phyloP scores from a whole-genome alignment of 2,329 filamentous ascomycete genomes.

The Drechslera avenae region DNA sequence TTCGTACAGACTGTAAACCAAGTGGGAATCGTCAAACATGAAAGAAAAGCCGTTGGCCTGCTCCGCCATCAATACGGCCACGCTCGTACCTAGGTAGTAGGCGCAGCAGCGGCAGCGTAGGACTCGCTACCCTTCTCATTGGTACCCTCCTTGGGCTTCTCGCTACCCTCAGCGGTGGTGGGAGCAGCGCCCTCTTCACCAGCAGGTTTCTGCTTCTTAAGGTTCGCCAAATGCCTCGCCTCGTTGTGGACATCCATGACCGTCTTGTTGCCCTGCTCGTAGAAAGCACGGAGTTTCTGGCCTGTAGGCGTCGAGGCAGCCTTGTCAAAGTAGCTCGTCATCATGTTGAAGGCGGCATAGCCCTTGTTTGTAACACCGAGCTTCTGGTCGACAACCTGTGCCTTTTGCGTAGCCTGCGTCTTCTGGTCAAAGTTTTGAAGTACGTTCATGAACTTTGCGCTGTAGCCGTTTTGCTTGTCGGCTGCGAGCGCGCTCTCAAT shows the following conservation, averaged over 20 bases:
- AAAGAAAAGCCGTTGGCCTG: not conserved
- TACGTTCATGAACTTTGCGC: slow-evolving; percentile 75
- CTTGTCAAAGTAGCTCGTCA: slow-evolving; percentile 94
- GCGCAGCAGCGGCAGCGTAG: slow-evolving; percentile 18
- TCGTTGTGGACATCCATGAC: slow-evolving; percentile 93
- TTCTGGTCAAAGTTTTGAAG: slow-evolving; percentile 80
- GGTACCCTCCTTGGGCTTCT: slow-evolving; percentile 41
- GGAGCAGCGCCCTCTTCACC: slow-evolving; percentile 49
- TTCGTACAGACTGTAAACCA: slow-evolving; percentile 18
- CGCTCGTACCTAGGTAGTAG: slow-evolving; percentile 11
- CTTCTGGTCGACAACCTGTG: slow-evolving; percentile 79
- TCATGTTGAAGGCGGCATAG: slow-evolving; percentile 66
- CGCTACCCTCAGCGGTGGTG: slow-evolving; percentile 51
- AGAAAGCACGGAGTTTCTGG: slow-evolving; percentile 86
- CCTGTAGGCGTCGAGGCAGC: slow-evolving; percentile 85
- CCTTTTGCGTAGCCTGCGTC: slow-evolving; percentile 86
- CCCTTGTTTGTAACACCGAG: slow-evolving; percentile 82
- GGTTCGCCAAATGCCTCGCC: slow-evolving; percentile 81
- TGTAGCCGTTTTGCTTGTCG: slow-evolving; percentile 88
- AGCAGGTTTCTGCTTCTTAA: slow-evolving; percentile 66
- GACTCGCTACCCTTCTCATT: slow-evolving; percentile 21
- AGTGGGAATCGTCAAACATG: slow-evolving; percentile 18
- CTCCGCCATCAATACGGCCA: not conserved
- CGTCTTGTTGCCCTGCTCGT: slow-evolving; percentile 82
- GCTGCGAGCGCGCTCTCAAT: slow-evolving; percentile 84